phyloP scores from a whole-genome alignment of 2,329 filamentous ascomycete species.

The Fusarium sp. region DNA sequence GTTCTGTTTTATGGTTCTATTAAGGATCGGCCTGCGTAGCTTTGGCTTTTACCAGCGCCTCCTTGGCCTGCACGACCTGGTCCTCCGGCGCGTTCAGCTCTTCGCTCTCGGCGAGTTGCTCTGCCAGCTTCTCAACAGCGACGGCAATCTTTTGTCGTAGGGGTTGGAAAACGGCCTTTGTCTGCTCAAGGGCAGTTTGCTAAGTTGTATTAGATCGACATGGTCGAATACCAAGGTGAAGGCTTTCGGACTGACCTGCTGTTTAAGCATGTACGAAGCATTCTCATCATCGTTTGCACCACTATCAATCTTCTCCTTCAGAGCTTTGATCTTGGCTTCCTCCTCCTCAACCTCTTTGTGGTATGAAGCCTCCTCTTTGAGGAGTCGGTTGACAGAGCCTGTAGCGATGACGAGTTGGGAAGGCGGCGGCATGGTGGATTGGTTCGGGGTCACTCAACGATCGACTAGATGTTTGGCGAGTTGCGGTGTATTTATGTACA shows the following conservation, averaged over 20 bases:
- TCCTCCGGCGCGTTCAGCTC: conserved; percentile 56
- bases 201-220: conserved; percentile 50
- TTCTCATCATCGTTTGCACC: conserved; percentile 72
- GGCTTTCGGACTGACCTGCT: conserved; percentile 73
- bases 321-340: conserved; percentile 73
- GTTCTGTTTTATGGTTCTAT: not conserved
- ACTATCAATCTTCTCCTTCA: conserved; percentile 69
- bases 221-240: not conserved
- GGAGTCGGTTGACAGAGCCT: conserved; percentile 80
- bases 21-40: conserved; percentile 34
- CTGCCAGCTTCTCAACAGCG: conserved; percentile 78
- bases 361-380: conserved; percentile 93
- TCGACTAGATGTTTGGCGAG: not conserved
- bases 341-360: conserved; percentile 85
- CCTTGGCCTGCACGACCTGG: conserved; percentile 66
- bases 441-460: not conserved
- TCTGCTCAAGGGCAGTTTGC: conserved; percentile 87
- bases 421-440: conserved; percentile 75
- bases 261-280: conserved; percentile 80
- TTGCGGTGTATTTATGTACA: not conserved
- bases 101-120: conserved; percentile 75
- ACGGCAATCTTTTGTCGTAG: conserved; percentile 77
- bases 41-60: conserved; percentile 63
- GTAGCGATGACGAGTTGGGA: conserved; percentile 83
- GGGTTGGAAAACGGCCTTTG: conserved; percentile 81